These are phyloP conservation scores for Ampelomyces quisqualis DNA, from an alignment of 2,329 filamentous ascomycete species.

Conservation along the genomic window DNA sequence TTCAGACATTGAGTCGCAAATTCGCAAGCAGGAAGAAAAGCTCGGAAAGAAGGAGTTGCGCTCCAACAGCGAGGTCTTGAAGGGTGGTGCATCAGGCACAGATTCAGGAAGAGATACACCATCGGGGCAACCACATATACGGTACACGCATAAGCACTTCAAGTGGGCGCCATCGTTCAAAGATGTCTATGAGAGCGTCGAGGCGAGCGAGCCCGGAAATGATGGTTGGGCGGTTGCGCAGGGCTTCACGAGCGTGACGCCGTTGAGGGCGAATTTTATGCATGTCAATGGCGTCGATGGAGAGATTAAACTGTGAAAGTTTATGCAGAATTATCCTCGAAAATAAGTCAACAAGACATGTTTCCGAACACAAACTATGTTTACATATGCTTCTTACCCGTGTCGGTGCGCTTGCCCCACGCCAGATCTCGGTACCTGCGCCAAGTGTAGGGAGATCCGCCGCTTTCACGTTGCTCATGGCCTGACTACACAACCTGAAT, in stretches of 20 bases:
- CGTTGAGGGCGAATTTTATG: slow-evolving; percentile 90
- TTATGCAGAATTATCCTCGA: too few species aligned
- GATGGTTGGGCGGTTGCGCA: slow-evolving; percentile 93
- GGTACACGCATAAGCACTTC: slow-evolving; percentile 81
- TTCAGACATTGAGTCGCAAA: slow-evolving; percentile 69
- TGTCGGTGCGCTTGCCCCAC: neutral
- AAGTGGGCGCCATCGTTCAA: slow-evolving; percentile 89
- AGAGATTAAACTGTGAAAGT: slow-evolving; percentile 30
- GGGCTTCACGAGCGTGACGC: slow-evolving; percentile 85
- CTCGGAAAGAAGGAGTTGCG: slow-evolving; percentile 48
- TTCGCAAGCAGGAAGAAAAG: slow-evolving; percentile 63
- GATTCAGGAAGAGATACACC: slow-evolving; percentile 33
- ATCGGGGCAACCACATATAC: slow-evolving; percentile 37
- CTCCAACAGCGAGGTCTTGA: slow-evolving; percentile 10
- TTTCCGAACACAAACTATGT: too few species aligned
- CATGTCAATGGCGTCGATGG: slow-evolving; percentile 50
- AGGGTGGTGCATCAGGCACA: slow-evolving; percentile 21
- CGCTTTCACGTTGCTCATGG: neutral
- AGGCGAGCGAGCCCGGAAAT: slow-evolving; percentile 74
- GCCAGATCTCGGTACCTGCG: slow-evolving; percentile 1
- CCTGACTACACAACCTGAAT: too few species aligned
- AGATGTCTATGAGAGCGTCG: slow-evolving; percentile 86
- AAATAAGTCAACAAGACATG: too few species aligned
- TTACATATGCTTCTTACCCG: too few species aligned
- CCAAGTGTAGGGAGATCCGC: slow-evolving; percentile 2